These are phyloP conservation scores for Morella rubra DNA, from an alignment of 306 rosid genomes.

Conservation along the genomic window DNA sequence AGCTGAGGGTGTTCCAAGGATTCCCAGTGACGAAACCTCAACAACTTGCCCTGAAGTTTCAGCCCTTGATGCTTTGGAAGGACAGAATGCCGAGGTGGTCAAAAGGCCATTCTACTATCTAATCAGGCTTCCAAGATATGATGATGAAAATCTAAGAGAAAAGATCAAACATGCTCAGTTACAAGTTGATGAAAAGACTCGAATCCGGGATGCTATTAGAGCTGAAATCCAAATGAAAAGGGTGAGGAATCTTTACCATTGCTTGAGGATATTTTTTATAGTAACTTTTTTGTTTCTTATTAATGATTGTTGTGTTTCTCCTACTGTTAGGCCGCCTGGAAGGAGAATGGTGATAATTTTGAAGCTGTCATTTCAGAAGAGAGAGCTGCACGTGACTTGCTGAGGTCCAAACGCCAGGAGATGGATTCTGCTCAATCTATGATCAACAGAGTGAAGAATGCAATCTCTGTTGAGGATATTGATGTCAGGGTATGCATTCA, in stretches of 20 bases:
- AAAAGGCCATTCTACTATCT: conserved; percentile 62
- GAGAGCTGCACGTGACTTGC: conserved; percentile 55
- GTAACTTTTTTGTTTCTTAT: conserved; percentile 14
- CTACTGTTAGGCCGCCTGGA: conserved; percentile 51
- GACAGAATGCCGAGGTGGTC: conserved; percentile 50
- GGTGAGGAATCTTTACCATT: conserved; percentile 39
- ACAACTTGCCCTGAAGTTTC: conserved; percentile 39
- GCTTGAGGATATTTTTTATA: conserved; percentile 7
- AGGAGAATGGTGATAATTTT: conserved; percentile 41
- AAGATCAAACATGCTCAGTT: conserved; percentile 46
- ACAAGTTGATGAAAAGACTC: conserved; percentile 62
- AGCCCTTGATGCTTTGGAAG: conserved; percentile 39
- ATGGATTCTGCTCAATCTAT: conserved; percentile 65
- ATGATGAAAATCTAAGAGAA: conserved; percentile 59
- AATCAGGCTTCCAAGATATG: conserved; percentile 64
- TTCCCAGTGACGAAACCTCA: conserved; percentile 32
- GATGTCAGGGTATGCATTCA: conserved; percentile 54
- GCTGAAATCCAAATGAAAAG: conserved; percentile 48
- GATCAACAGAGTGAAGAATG: conserved; percentile 62
- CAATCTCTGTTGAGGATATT: conserved; percentile 66
- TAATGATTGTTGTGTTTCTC: conserved; percentile 30
- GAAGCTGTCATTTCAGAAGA: conserved; percentile 53
- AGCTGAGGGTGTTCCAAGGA: conserved; percentile 24
- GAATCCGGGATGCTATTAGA: conserved; percentile 53
- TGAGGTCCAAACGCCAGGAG: conserved; percentile 69